Base-by-base conservation (phyloP, 306 rosid genomes). In the Vicia faba region DNA sequence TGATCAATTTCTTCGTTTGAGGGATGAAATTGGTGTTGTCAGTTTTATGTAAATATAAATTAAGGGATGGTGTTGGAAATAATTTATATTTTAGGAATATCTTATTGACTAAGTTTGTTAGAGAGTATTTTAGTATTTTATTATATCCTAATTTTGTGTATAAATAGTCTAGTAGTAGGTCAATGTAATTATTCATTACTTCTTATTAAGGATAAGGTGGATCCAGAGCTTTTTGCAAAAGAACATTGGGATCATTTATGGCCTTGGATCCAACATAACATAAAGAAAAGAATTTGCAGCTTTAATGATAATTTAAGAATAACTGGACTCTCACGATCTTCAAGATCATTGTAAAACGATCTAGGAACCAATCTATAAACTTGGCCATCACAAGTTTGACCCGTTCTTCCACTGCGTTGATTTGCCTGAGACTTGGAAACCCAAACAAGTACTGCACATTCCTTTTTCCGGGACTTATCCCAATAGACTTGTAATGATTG, bases 341-440 rank as follows among this genome's bases (percentile, higher is more conserved):
- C 85, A 61, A 91, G 74, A 55, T 57, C 50, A 70, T 73, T 75
- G 71, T 45, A 91, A 86, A 91, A 91, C 14, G 91, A 73, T 39
- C 84, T 61, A 29, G 91, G 76, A 35, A 88, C 88, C 84, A 91
- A 80, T 75, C 97, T 81, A 84, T 86, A 88, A 70, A 88, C 78
- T 73, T 86, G 71, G 49, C 97, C 97, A 82, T 91, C 95, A 85
- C 97, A 91, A 56, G 97, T 91, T 86, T 95, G 85, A 56, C 97
- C 97, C 54, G 97, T 91, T 86, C 96, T 88, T 74, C 96, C 97
- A 76, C 44, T 83, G 11, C 97, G 96, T 72, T 88, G 97, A 11
- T 91, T 82, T 40, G 96, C 97, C 95, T 91, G 97, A 71, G 97
- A 88, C 75, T 85, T 85, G 66, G 97, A 91, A 78, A 83, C 96